These are phyloP conservation scores for Paecilomyces sp. DNA, from an alignment of 2,329 filamentous ascomycete species.

Conservation along the genomic window DNA sequence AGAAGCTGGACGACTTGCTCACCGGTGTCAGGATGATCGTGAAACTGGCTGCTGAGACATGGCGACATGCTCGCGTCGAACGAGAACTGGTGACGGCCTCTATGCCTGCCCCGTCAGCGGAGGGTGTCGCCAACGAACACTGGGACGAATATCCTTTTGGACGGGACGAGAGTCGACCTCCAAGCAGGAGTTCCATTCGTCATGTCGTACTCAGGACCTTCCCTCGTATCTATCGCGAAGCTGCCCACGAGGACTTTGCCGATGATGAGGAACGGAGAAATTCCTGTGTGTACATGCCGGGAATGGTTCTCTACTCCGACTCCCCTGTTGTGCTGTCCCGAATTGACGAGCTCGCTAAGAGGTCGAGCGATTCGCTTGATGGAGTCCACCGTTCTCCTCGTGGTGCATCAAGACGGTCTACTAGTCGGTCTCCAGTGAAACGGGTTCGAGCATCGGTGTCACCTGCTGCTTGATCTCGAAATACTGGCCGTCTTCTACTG, in stretches of 20 bases:
- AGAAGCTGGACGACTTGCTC: slow-evolving; percentile 44
- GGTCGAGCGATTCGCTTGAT: slow-evolving; percentile 17
- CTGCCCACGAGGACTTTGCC: slow-evolving; percentile 42
- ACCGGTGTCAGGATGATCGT: slow-evolving; percentile 48
- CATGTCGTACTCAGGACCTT: slow-evolving; percentile 45
- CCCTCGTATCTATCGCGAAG: slow-evolving; percentile 47
- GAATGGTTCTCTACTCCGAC: slow-evolving; percentile 45
- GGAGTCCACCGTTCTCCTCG: slow-evolving; percentile 33
- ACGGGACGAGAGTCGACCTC: slow-evolving; percentile 6
- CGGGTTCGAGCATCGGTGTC: background rate
- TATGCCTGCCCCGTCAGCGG: slow-evolving; percentile 37
- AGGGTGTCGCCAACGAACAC: slow-evolving; percentile 25
- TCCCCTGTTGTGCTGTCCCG: slow-evolving; percentile 34
- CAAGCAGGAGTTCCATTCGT: slow-evolving; percentile 18
- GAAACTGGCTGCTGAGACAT: slow-evolving; percentile 52
- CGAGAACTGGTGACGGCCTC: slow-evolving; percentile 48
- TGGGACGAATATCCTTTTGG: slow-evolving; percentile 29
- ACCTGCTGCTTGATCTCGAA: background rate
- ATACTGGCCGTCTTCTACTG: background rate
- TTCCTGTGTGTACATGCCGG: slow-evolving; percentile 42
- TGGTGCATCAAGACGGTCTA: slow-evolving; percentile 14
- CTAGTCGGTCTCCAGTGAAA: background rate
- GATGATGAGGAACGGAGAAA: slow-evolving; percentile 38
- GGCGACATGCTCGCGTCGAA: slow-evolving; percentile 52
- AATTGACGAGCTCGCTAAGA: slow-evolving; percentile 32